Base-by-base conservation (phyloP, 306 rosid species). In the Lotus japonicus region DNA sequence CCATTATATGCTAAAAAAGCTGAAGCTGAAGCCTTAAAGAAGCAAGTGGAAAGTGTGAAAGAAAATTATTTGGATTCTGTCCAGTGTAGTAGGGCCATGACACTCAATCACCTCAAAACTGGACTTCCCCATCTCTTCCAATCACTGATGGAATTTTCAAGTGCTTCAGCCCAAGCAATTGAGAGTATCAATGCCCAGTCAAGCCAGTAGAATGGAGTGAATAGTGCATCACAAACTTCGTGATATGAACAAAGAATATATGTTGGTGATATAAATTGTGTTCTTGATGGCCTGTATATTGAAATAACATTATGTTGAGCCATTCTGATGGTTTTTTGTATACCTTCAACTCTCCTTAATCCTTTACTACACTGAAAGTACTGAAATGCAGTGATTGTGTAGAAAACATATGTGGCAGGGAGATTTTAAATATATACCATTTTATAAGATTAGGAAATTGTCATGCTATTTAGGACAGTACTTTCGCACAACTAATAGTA, bases 91-190 rank as follows among this genome's bases (percentile, higher is more conserved):
- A 84, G 61, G 52, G 58, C 62, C 70, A 78, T 85, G 95, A 84
- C 92, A 13, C 68, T 90, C 66, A 74, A 78, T 43, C 70, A 70
- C 56, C 86, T 90, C 73, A 84, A 79, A 83, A 81, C 73, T 33
- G 68, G 46, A 50, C 99, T 95, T 54, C 99, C 99, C 14, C 66
- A 55, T 9, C 88, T 88, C 49, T 95, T 95, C 79, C 76, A 75
- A 72, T 69, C 85, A 18, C 74, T 95, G 6, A 57, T 78, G 82
- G 80, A 54, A 64, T 95, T 85, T 78, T 79, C 97, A 19, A 57
- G 78, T 71, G 84, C 78, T 73, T 86, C 80, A 56, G 72, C 75
- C 17, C 84, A 82, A 68, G 92, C 85, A 38, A 60, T 88, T 56
- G 95, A 88, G 73, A 68, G 46, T 64, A 79, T 72, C 64, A 77